Conservation (phyloP, 495 filamentous ascomycete species). For the Collariella sp. region DNA sequence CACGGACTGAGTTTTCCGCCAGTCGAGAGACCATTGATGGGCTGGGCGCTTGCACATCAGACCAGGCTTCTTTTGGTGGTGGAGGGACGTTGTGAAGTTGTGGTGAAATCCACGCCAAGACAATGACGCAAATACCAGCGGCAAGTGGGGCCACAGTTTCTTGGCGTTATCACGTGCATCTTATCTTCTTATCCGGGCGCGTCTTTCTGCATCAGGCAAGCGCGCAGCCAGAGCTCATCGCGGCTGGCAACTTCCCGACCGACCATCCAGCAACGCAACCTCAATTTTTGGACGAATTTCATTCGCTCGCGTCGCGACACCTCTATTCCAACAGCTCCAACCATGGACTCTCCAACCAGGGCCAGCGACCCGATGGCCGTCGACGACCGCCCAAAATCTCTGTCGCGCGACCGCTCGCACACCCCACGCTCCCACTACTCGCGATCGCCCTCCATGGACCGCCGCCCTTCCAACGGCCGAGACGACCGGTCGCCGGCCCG, state of each 20-base stretch:
- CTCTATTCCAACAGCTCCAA: background rate
- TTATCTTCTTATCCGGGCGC: background rate
- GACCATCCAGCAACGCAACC: background rate
- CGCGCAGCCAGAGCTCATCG: background rate
- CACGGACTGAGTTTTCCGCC: background rate
- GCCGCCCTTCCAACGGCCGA: conserved; percentile 4
- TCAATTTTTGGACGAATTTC: background rate
- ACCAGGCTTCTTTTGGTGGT: too few relatives aligned
- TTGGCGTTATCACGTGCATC: background rate
- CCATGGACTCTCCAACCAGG: conserved; percentile 16
- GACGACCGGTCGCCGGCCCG: conserved; percentile 20
- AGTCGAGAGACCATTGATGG: background rate
- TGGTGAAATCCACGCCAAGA: background rate
- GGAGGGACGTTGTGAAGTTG: too few relatives aligned
- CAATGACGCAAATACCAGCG: conserved; percentile 4
- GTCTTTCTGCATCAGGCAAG: conserved; percentile 1
- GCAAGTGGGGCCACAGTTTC: background rate
- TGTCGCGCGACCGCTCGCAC: conserved; percentile 12
- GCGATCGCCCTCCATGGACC: conserved; percentile 16
- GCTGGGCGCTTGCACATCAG: too few relatives aligned
- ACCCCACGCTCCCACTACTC: conserved; percentile 15
- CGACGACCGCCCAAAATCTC: conserved; percentile 7
- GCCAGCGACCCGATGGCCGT: conserved; percentile 6
- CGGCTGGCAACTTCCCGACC: background rate
- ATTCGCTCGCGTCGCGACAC: background rate